Percentiles rank a stretch among this genome's conserved stretches.
Evolutionary conservation across 768 basidiomycete genomes (phyloP).

Genomic region (Pisolithus microcarpus): DNA sequence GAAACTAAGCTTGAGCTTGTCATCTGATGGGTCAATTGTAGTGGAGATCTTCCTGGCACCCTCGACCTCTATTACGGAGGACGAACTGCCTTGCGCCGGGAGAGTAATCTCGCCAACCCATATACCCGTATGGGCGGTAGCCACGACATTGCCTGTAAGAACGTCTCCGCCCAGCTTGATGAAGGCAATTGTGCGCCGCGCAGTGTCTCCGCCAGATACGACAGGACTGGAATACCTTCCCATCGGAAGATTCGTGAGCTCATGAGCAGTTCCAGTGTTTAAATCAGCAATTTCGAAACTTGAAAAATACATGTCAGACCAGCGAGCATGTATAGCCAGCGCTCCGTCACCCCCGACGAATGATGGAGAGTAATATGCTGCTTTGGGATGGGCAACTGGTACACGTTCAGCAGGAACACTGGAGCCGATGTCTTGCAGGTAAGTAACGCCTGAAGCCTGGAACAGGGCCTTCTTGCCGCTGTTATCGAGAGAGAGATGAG

Average conservation of each 20-base stretch:
- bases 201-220: conserved; percentile 38
- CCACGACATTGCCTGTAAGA: conserved; percentile 57
- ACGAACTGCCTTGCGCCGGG: conserved; percentile 26
- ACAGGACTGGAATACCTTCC: conserved; percentile 61
- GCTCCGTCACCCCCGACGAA: conserved; percentile 38
- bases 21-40: conserved; percentile 37
- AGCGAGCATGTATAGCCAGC: conserved; percentile 56
- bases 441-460: conserved; percentile 52
- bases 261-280: conserved; percentile 34
- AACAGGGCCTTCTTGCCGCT: conserved; percentile 49
- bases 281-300: conserved; percentile 60
- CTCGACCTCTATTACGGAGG: conserved; percentile 31
- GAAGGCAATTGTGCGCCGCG: conserved; percentile 48
- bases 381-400: conserved; percentile 41
- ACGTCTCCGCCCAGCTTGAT: conserved; percentile 53
- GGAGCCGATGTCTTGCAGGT: conserved; percentile 18
- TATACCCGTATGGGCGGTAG: conserved; percentile 55
- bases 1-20: conserved; percentile 48
- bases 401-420: conserved; percentile 30
- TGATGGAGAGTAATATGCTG: conserved; percentile 60
- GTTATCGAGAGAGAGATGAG: conserved; percentile 52
- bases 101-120: conserved; percentile 57
- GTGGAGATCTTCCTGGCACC: conserved; percentile 47
- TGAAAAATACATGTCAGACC: conserved; percentile 59
- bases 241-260: conserved; percentile 50